These are phyloP conservation scores for Boletus coccyginus DNA, from an alignment of 768 basidiomycete genomes.

Conservation along the genomic window DNA sequence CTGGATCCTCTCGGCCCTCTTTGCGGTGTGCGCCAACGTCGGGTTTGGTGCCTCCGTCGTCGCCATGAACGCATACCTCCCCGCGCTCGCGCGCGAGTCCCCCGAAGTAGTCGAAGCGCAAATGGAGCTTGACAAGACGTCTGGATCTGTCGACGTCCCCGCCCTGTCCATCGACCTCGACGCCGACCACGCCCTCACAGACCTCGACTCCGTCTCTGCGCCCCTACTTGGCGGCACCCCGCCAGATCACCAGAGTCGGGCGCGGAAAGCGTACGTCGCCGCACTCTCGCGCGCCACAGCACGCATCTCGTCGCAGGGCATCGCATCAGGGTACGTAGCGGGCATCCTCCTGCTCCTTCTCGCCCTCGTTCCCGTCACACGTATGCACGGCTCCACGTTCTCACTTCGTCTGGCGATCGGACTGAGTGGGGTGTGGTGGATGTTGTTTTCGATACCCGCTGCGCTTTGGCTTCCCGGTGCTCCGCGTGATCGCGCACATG, in stretches of 20 bases:
- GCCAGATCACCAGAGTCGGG: constrained; percentile 14
- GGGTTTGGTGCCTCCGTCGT: constrained; percentile 85
- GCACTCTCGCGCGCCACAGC: constrained; percentile 73
- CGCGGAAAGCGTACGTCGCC: constrained; percentile 46
- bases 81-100: constrained; percentile 62
- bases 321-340: constrained; percentile 81
- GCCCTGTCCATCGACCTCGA: constrained; percentile 12
- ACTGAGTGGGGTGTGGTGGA: constrained; percentile 88
- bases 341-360: constrained; percentile 77
- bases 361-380: constrained; percentile 74
- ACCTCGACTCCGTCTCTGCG: constrained; percentile 31
- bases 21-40: constrained; percentile 79
- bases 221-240: constrained; percentile 33
- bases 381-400: constrained; percentile 71
- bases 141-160: neutral
- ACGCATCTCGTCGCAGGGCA: constrained; percentile 80
- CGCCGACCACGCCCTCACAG: constrained; percentile 2
- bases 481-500: neutral
- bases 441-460: constrained; percentile 74
- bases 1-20: constrained; percentile 65
- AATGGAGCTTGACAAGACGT: constrained; percentile 25
- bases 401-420: constrained; percentile 82
- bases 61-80: constrained; percentile 89
- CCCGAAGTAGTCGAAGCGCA: constrained; percentile 51
- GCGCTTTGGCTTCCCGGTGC: constrained; percentile 65